Evolutionary conservation across 345 rosid genomes (phyloP).

Genomic region (Erysimum cheiranthoides): DNA sequence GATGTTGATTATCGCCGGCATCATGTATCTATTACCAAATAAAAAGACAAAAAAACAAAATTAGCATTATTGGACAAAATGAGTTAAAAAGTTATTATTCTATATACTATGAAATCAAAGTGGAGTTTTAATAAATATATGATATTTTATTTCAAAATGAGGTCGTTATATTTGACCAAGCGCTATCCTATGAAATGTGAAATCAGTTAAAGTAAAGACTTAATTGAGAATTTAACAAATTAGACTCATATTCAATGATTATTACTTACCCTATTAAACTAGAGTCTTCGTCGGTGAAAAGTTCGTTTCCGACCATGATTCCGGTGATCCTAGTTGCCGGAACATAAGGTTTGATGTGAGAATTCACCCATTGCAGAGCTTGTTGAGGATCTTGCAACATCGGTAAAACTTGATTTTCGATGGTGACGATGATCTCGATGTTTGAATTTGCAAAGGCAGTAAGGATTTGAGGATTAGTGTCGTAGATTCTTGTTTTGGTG

Average conservation of each 20-base stretch:
- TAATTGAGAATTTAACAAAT: neutral
- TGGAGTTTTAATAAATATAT: too few relatives aligned
- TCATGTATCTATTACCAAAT: constrained; percentile 47
- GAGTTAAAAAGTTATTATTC: neutral
- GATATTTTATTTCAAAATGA: neutral
- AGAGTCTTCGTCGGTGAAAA: constrained; percentile 59
- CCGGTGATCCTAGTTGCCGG: constrained; percentile 78
- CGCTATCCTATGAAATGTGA: neutral
- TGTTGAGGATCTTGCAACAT: constrained; percentile 68
- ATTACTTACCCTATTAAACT: constrained; percentile 44
- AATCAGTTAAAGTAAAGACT: neutral
- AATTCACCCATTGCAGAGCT: constrained; percentile 77
- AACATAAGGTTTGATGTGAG: constrained; percentile 70
- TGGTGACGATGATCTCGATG: constrained; percentile 76
- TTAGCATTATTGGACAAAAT: constrained; percentile 1
- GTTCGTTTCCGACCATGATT: constrained; percentile 77
- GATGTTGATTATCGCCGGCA: constrained; percentile 77
- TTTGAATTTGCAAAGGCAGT: constrained; percentile 73
- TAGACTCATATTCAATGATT: neutral
- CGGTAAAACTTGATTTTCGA: constrained; percentile 75
- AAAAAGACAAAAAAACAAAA: neutral
- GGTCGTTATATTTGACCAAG: neutral
- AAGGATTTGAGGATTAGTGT: constrained; percentile 79
- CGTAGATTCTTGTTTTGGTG: constrained; percentile 81
- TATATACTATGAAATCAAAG: neutral